Conservation (phyloP, 768 basidiomycete species). For the Macrolepiota albuminosa region DNA sequence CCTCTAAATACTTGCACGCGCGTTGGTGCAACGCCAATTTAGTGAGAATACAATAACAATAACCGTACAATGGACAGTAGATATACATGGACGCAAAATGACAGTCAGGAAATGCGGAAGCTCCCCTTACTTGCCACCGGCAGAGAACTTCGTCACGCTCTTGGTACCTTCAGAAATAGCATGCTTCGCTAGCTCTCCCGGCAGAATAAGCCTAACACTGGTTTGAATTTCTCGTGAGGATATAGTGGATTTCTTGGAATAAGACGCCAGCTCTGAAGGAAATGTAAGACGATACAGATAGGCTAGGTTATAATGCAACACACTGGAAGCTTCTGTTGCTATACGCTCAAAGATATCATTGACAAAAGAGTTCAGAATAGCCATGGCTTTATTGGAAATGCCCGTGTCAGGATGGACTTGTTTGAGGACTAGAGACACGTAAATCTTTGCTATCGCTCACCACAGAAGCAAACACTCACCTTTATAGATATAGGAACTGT, state of each 20-base stretch:
- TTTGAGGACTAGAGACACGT: constrained; percentile 57
- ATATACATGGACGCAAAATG: constrained; percentile 1
- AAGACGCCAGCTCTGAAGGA: constrained; percentile 65
- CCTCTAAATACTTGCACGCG: neutral
- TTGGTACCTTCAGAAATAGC: constrained; percentile 73
- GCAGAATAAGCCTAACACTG: constrained; percentile 75
- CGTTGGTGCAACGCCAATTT: neutral
- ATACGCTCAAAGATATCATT: constrained; percentile 85
- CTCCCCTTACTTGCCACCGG: constrained; percentile 36
- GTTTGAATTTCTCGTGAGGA: constrained; percentile 92
- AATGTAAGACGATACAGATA: constrained; percentile 31
- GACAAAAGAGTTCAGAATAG: constrained; percentile 79
- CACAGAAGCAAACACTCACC: constrained; percentile 32
- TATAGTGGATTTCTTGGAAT: constrained; percentile 88
- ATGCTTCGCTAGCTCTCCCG: constrained; percentile 84
- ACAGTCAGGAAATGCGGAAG: neutral
- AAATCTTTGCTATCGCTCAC: neutral
- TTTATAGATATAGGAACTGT: constrained; percentile 85
- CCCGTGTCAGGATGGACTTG: constrained; percentile 93
- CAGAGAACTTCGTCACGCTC: constrained; percentile 42
- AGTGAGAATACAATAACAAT: constrained; percentile 13
- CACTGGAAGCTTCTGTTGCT: constrained; percentile 68
- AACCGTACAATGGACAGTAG: constrained; percentile 10
- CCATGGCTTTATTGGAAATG: constrained; percentile 89
- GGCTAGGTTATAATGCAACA: constrained; percentile 24